Conservation (phyloP, 345 rosid species). For the Isatis tinctoria region DNA sequence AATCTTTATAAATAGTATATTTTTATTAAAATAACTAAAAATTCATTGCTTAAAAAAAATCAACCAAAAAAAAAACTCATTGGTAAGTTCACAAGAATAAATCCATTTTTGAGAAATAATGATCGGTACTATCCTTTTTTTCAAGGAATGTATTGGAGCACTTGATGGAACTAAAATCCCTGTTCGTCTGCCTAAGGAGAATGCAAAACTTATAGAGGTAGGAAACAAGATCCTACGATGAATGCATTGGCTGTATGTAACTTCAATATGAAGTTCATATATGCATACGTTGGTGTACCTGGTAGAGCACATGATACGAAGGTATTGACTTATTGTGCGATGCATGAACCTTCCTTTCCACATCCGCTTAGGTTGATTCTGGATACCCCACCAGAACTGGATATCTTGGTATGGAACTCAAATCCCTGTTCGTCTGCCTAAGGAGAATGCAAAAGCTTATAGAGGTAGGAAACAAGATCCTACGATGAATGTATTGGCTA, state of each 20-base stretch:
- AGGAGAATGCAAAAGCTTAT: neutral
- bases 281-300: neutral
- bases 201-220: neutral
- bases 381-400: neutral
- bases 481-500: neutral
- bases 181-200: neutral
- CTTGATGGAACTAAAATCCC: neutral
- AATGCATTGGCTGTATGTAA: neutral
- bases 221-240: neutral
- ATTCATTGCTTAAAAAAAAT: too few species aligned
- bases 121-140: neutral
- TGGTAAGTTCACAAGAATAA: too few species aligned
- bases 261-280: neutral
- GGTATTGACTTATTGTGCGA: neutral
- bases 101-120: too few species aligned
- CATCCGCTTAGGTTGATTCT: neutral
- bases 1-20: too few species aligned
- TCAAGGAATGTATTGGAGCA: neutral
- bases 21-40: too few species aligned
- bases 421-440: neutral
- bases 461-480: too few species aligned
- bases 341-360: neutral
- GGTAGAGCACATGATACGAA: neutral
- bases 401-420: neutral
- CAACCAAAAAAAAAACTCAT: too few species aligned